Evolutionary conservation across 108 stramenopile species (phyloP).

Genomic region (Pseudonitzschia pungens): DNA sequence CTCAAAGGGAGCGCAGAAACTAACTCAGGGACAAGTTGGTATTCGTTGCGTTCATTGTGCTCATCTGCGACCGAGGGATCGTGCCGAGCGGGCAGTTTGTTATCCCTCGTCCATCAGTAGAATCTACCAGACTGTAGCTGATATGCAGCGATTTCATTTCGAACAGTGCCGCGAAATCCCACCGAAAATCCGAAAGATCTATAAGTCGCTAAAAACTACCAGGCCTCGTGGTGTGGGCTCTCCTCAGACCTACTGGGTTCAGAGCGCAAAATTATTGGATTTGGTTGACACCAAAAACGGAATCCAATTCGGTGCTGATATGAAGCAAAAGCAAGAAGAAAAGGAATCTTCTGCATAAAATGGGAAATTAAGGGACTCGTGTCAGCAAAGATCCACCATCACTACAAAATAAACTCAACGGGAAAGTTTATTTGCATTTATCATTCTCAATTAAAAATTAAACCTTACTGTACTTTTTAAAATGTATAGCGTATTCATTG

Average conservation of each 20-base stretch:
- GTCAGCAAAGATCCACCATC: not conserved
- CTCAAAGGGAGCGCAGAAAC: constrained; percentile 83
- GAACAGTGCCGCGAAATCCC: constrained; percentile 82
- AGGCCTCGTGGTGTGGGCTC: constrained; percentile 79
- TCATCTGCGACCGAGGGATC: constrained; percentile 72
- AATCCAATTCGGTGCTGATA: constrained; percentile 59
- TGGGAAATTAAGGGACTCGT: constrained; percentile 6
- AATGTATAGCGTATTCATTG: too few relatives aligned
- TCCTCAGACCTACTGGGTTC: constrained; percentile 87
- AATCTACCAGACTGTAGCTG: constrained; percentile 82
- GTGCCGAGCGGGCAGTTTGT: constrained; percentile 86
- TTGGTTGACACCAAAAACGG: constrained; percentile 75
- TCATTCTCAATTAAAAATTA: too few relatives aligned
- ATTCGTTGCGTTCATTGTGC: constrained; percentile 83
- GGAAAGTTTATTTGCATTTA: not conserved
- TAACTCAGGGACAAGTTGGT: constrained; percentile 77
- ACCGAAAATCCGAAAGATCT: constrained; percentile 55
- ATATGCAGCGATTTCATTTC: constrained; percentile 91
- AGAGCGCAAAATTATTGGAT: constrained; percentile 75
- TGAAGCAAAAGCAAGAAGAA: constrained; percentile 24
- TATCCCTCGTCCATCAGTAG: constrained; percentile 70
- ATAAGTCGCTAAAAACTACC: constrained; percentile 84
- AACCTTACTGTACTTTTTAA: too few relatives aligned
- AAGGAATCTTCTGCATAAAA: constrained; percentile 12
- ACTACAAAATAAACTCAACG: not conserved